Evolutionary conservation across 202 grass and related monocot genomes (phyloP).

Genomic region (Schoenoplectus triqueter): DNA sequence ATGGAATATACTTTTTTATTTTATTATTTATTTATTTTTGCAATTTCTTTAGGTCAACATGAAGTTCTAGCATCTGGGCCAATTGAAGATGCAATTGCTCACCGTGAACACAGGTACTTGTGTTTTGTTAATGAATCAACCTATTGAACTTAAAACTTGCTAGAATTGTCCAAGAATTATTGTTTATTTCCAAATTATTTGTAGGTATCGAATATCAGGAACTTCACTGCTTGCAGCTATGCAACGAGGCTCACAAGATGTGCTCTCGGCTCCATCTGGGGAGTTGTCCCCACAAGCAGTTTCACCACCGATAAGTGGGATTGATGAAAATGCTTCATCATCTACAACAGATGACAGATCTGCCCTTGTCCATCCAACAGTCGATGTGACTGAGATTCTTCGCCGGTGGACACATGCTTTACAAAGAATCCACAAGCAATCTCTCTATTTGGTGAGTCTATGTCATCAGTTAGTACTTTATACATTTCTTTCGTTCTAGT

Average conservation of each 20-base stretch:
- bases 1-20: constrained; percentile 22
- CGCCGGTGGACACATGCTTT: constrained; percentile 99
- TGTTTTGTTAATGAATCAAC: neutral
- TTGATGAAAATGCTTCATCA: constrained; percentile 53
- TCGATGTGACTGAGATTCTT: constrained; percentile 98
- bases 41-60: constrained; percentile 69
- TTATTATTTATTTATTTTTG: constrained; percentile 39
- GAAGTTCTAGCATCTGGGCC: constrained; percentile 97
- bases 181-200: constrained; percentile 33
- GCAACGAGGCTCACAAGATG: constrained; percentile 80
- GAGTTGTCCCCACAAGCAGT: constrained; percentile 59
- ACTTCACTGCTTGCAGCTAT: constrained; percentile 85
- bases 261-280: constrained; percentile 58
- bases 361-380: constrained; percentile 61
- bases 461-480: constrained; percentile 6
- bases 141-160: neutral
- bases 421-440: constrained; percentile 99
- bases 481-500: neutral
- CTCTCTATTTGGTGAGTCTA: constrained; percentile 91
- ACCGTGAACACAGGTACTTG: constrained; percentile 93
- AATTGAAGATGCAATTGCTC: constrained; percentile 99
- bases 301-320: constrained; percentile 62
- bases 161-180: neutral
- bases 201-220: constrained; percentile 98
- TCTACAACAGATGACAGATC: constrained; percentile 79